Conservation (phyloP, 495 filamentous ascomycete species). For the Penicillium alfredii region DNA sequence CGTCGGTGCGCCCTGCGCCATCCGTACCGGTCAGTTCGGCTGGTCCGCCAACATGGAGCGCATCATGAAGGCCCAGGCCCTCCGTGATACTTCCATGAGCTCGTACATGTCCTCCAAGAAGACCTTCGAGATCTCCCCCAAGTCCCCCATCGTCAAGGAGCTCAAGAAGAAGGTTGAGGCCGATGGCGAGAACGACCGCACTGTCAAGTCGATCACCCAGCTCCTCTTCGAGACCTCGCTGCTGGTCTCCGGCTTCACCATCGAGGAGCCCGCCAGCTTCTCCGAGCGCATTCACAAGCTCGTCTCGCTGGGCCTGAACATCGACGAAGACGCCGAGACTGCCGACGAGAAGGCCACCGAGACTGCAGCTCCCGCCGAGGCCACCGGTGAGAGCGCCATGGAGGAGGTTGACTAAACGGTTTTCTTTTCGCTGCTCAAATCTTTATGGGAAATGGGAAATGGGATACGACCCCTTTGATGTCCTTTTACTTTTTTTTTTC, state of each 20-base stretch:
- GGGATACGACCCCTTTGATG: conserved; percentile 29
- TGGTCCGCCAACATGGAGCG: conserved; percentile 99
- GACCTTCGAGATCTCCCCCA: conserved; percentile 99
- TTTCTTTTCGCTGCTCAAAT: conserved; percentile 18
- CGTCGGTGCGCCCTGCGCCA: conserved; percentile 89
- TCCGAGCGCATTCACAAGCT: conserved; percentile 99
- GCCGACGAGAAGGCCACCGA: conserved; percentile 56
- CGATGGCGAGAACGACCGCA: conserved; percentile 95
- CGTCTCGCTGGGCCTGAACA: conserved; percentile 89
- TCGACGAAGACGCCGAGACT: conserved; percentile 84
- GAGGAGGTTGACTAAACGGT: conserved; percentile 66
- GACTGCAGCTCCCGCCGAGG: conserved; percentile 55
- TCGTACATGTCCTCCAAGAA: conserved; percentile 99
- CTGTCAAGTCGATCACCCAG: conserved; percentile 96
- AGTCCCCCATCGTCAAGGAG: conserved; percentile 96
- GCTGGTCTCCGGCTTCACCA: conserved; percentile 97
- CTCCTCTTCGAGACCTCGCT: conserved; percentile 98
- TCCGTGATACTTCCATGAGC: conserved; percentile 98
- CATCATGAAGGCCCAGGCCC: conserved; percentile 99
- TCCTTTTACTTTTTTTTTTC: conserved; percentile 14
- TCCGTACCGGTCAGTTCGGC: conserved; percentile 99
- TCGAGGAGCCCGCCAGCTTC: conserved; percentile 95
- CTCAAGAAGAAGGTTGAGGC: conserved; percentile 97
- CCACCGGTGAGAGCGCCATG: conserved; percentile 61
- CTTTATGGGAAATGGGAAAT: conserved; percentile 33